Base-by-base conservation (phyloP, 108 stramenopile species). In the Nitzschia inconspicua region DNA sequence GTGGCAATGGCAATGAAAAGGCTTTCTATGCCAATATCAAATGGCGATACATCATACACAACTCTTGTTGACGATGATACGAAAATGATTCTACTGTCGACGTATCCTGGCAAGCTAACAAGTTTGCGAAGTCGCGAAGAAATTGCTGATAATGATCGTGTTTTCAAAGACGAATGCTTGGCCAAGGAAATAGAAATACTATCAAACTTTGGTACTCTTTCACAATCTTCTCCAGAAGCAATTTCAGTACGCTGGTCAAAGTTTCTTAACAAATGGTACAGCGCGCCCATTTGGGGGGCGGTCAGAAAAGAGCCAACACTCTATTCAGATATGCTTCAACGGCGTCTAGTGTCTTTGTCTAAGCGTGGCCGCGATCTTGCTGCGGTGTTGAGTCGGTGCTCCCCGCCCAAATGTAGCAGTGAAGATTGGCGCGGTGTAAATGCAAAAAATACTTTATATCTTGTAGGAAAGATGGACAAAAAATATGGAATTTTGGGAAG, bases 1-100 rank as follows among this genome's bases (percentile, higher is more conserved):
- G 78, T 93, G 24, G 88, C 88, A n/a, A 51, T 93, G 56, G 77
- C 81, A n/a, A 82, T 93, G 82, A 80, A 74, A 41, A 59, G 70
- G 35, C 34, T 73, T 35, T 29, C 50, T 22, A 31, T 63, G 47
- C 42, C 48, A 20, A 25, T 25, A 25, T 41, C 16, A 1, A 35
- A 27, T 23, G 50, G 7, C 11, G 62, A 37, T 34, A 3, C 4
- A 10, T 24, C 59, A n/a, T 16, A 25, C 5, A 22, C 19, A 25
- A 43, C 27, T 26, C 25, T 62, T 9, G 20, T 73, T 0, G 23
- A 49, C 29, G 62, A 65, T 0, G 57, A 65, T 39, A 70, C 57
- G 16, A 76, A 63, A 50, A 55, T 70, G 20, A 27, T 76, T 14
- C 29, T 76, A 13, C 26, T 70, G 4, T 70, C 63, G 23, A 41